Conservation (phyloP, 2,329 filamentous ascomycete species). For the Elsinoe australis region DNA sequence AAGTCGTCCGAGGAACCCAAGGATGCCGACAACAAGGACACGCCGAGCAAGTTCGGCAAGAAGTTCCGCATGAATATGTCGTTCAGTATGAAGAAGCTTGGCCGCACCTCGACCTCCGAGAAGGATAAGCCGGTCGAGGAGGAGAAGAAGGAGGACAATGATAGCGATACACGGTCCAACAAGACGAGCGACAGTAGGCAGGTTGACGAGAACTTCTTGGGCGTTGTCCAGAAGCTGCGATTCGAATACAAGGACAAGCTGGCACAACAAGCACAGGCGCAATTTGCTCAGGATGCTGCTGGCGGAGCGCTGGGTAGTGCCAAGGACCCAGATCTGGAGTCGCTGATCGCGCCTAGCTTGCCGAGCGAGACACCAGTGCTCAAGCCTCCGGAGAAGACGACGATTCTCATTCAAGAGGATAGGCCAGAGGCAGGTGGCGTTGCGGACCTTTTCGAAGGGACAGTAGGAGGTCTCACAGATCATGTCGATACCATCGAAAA, state of each 20-base stretch:
- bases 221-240: constrained; percentile 63
- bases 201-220: constrained; percentile 66
- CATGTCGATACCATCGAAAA: constrained; percentile 81
- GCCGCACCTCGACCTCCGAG: constrained; percentile 58
- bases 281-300: constrained; percentile 30
- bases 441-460: constrained; percentile 86
- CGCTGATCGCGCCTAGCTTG: constrained; percentile 59
- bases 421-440: constrained; percentile 55
- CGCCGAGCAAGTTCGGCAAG: constrained; percentile 56
- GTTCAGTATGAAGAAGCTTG: constrained; percentile 72
- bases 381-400: constrained; percentile 58
- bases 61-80: constrained; percentile 67
- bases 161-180: constrained; percentile 53
- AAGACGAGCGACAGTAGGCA: constrained; percentile 57
- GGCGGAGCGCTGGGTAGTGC: constrained; percentile 23
- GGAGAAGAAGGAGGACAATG: constrained; percentile 58
- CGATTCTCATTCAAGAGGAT: constrained; percentile 59
- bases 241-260: constrained; percentile 65
- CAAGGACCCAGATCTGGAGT: constrained; percentile 43
- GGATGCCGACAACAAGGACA: constrained; percentile 52
- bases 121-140: constrained; percentile 54
- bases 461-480: constrained; percentile 65
- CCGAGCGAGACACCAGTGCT: constrained; percentile 68
- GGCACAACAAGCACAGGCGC: constrained; percentile 37
- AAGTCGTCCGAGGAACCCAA: constrained; percentile 31